Evolutionary conservation across 78 protist genomes (phyloP).

Genomic region (Creolimax fragrantissima): DNA sequence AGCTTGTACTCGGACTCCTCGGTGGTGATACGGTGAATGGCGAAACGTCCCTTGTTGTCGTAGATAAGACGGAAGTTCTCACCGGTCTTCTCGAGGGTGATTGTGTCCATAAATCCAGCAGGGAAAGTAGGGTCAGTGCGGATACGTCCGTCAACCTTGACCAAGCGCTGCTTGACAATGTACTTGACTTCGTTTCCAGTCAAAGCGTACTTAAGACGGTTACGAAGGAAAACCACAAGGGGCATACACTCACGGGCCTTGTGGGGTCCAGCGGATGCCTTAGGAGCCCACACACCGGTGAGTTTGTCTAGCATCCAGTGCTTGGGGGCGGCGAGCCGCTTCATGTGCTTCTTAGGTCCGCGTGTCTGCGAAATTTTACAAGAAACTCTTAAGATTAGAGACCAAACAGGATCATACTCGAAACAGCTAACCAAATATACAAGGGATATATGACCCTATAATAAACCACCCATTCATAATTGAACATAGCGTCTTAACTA

Average conservation of each 20-base stretch:
- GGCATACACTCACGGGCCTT: constrained; percentile 98
- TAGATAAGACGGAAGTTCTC: constrained; percentile 97
- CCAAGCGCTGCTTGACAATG: constrained; percentile 80
- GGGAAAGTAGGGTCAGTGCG: constrained; percentile 96
- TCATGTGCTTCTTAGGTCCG: constrained; percentile 95
- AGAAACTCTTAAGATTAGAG: too few species aligned
- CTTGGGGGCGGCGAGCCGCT: constrained; percentile 94
- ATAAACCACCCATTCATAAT: too few species aligned
- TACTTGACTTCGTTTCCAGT: constrained; percentile 84
- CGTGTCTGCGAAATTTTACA: constrained; percentile 67
- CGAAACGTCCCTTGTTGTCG: constrained; percentile 98
- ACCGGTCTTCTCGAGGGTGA: constrained; percentile 84
- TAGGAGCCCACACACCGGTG: constrained; percentile 77
- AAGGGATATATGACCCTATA: too few species aligned
- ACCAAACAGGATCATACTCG: too few species aligned
- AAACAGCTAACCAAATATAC: too few species aligned
- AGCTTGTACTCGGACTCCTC: constrained; percentile 93
- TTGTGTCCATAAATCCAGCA: constrained; percentile 95
- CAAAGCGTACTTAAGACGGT: constrained; percentile 97
- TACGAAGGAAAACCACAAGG: constrained; percentile 83
- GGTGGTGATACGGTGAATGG: constrained; percentile 77
- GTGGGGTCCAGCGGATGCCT: constrained; percentile 86
- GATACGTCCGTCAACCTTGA: constrained; percentile 94
- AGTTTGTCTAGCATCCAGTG: constrained; percentile 99
- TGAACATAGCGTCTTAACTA: too few species aligned